These are phyloP conservation scores for Acer campestre DNA, from an alignment of 345 rosid species.

Conservation along the genomic window DNA sequence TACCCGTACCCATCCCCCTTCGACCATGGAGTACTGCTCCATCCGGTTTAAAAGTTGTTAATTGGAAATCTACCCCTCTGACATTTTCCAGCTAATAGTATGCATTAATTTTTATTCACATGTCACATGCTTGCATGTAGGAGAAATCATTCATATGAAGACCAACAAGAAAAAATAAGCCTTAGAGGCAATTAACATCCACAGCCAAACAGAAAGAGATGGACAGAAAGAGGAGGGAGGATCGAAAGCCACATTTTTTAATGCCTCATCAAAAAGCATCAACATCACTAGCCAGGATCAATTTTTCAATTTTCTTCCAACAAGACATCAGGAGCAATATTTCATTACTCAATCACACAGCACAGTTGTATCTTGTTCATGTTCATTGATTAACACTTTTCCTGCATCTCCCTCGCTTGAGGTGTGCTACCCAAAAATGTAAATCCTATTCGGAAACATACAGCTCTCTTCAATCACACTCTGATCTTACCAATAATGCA, in stretches of 20 bases:
- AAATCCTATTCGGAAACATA: background rate
- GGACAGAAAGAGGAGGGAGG: background rate
- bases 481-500: constrained; percentile 9
- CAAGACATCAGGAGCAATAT: background rate
- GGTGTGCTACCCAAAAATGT: background rate
- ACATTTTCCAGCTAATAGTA: too few species aligned
- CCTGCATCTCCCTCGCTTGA: background rate
- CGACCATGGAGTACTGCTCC: too few species aligned
- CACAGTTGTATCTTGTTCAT: background rate
- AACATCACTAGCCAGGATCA: background rate
- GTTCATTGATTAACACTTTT: background rate
- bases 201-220: background rate
- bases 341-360: background rate
- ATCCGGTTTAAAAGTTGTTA: too few species aligned
- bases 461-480: background rate
- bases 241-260: background rate
- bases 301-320: background rate
- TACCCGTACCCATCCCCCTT: too few species aligned
- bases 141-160: background rate
- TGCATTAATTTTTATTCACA: background rate
- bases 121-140: background rate
- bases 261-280: background rate
- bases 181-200: background rate
- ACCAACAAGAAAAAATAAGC: background rate
- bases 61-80: too few species aligned